Conservation (phyloP, 495 filamentous ascomycete species). For the Lindgomyces ingoldianus region DNA sequence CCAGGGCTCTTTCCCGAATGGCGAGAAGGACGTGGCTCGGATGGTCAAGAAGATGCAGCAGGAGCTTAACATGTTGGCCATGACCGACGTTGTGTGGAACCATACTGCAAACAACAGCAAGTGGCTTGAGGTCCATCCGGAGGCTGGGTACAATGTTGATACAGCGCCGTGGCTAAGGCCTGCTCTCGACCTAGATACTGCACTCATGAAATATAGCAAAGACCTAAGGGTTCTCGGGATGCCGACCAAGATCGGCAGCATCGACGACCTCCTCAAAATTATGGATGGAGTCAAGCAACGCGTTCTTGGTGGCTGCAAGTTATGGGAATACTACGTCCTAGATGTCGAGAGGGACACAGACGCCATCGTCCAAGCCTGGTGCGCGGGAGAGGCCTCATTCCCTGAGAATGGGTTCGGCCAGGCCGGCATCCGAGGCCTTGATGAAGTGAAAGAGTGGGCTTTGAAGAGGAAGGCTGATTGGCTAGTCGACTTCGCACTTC, state of each 20-base stretch:
- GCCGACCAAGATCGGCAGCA: slow-evolving; percentile 68
- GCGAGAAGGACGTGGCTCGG: slow-evolving; percentile 77
- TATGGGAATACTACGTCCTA: slow-evolving; percentile 93
- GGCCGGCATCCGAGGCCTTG: slow-evolving; percentile 53
- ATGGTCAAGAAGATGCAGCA: slow-evolving; percentile 81
- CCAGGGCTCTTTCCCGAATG: slow-evolving; percentile 75
- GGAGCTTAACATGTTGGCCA: slow-evolving; percentile 76
- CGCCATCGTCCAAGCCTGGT: slow-evolving; percentile 70
- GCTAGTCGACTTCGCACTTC: slow-evolving; percentile 63
- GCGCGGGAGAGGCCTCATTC: slow-evolving; percentile 53
- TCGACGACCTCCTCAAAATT: slow-evolving; percentile 75
- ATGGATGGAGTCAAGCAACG: slow-evolving; percentile 83
- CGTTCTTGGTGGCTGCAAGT: slow-evolving; percentile 69
- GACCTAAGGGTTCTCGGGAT: slow-evolving; percentile 67
- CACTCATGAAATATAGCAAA: slow-evolving; percentile 73
- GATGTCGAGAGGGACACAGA: slow-evolving; percentile 74
- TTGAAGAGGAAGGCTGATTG: slow-evolving; percentile 63
- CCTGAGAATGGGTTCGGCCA: slow-evolving; percentile 49
- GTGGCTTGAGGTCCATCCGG: slow-evolving; percentile 93
- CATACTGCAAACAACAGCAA: slow-evolving; percentile 95
- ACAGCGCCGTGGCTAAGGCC: slow-evolving; percentile 93
- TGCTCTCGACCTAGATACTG: slow-evolving; percentile 82
- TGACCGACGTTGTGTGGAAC: slow-evolving; percentile 98
- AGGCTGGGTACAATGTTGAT: slow-evolving; percentile 90
- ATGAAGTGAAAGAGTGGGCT: slow-evolving; percentile 57